phyloP scores from a whole-genome alignment of 2,329 filamentous ascomycete species.

The Emmonsiellopsis sp. region DNA sequence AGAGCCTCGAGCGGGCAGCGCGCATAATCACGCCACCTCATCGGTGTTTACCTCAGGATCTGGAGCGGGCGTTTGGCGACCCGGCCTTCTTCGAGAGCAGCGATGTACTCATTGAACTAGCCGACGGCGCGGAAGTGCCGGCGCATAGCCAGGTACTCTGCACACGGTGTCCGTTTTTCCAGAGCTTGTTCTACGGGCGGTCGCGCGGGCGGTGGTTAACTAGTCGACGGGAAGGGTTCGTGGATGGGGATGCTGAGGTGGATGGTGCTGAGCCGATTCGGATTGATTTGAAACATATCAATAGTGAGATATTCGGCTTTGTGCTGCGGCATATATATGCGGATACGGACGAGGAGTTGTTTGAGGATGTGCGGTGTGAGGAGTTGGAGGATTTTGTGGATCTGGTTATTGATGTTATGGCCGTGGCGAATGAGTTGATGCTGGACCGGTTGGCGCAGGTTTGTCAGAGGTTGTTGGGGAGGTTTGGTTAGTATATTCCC shows the following conservation, averaged over 20 bases:
- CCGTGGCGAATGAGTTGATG: constrained; percentile 89
- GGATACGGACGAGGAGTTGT: constrained; percentile 70
- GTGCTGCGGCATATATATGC: constrained; percentile 77
- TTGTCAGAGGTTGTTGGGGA: constrained; percentile 75
- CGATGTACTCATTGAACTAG: constrained; percentile 68
- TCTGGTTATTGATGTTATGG: constrained; percentile 82
- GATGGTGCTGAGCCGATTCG: constrained; percentile 43
- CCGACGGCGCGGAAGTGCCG: constrained; percentile 54
- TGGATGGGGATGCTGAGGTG: constrained; percentile 18
- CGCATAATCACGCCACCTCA: constrained; percentile 62
- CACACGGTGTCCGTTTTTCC: constrained; percentile 83
- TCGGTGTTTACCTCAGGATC: constrained; percentile 57
- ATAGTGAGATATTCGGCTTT: constrained; percentile 62
- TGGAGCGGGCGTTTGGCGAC: constrained; percentile 61
- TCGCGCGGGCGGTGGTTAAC: constrained; percentile 78
- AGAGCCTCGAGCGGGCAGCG: constrained; percentile 64
- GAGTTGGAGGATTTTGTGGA: constrained; percentile 80
- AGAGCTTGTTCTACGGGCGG: constrained; percentile 80
- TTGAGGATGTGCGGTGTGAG: constrained; percentile 62
- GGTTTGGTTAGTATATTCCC: constrained; percentile 50
- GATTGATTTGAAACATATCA: constrained; percentile 77
- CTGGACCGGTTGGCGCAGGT: constrained; percentile 81
- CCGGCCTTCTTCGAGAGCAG: constrained; percentile 65
- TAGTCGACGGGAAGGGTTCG: constrained; percentile 48
- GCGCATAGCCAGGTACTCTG: constrained; percentile 75